Evolutionary conservation across 345 rosid genomes (phyloP).

Genomic region (Heritiera fomes): DNA sequence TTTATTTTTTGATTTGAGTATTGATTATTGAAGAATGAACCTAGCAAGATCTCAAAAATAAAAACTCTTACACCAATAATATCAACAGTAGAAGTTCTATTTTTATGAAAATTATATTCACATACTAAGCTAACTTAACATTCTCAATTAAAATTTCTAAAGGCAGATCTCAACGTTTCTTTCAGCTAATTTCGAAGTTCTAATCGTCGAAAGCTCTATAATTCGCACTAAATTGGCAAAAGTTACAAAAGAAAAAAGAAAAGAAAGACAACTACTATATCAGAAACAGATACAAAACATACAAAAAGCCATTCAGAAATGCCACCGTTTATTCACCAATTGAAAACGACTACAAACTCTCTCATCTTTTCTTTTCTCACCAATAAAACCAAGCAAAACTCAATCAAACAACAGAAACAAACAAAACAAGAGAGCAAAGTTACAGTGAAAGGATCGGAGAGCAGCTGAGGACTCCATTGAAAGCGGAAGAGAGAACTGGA

Average conservation of each 20-base stretch:
- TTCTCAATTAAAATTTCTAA: background rate
- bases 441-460: conserved; percentile 71
- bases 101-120: background rate
- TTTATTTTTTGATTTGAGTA: background rate
- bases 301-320: background rate
- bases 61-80: background rate
- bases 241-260: background rate
- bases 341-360: background rate
- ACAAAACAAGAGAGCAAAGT: conserved; percentile 18
- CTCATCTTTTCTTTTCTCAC: background rate
- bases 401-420: background rate
- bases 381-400: background rate
- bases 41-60: background rate
- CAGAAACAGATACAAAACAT: background rate
- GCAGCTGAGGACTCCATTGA: conserved; percentile 73
- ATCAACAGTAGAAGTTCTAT: background rate
- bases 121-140: conserved; percentile 7
- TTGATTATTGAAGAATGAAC: background rate
- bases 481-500: conserved; percentile 17
- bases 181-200: background rate
- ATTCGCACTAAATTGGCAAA: background rate
- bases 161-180: background rate
- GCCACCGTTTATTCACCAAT: background rate
- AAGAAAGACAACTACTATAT: background rate
- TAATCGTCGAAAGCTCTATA: background rate